A percentile compares a stretch with the other conserved stretches of the same genome.
Conservation (phyloP, 768 basidiomycete genomes). For the Lentinula edodes region DNA sequence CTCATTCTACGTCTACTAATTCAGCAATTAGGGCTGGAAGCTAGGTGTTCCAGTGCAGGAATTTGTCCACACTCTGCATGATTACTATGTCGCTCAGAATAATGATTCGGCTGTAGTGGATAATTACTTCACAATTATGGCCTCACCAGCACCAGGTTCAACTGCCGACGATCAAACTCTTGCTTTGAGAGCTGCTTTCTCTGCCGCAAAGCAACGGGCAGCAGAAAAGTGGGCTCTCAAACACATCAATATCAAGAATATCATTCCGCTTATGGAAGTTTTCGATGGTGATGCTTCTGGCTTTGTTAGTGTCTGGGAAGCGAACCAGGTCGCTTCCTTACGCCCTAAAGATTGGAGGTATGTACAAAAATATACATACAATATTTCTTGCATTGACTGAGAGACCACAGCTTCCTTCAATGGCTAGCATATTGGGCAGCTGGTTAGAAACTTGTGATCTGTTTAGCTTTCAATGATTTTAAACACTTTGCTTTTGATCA, state of each 20-base stretch:
- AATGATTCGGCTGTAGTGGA: neutral
- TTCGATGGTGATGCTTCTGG: conserved; percentile 1
- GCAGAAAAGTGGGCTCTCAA: conserved; percentile 3
- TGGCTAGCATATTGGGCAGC: conserved; percentile 5
- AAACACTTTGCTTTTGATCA: neutral
- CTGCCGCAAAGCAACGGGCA: neutral
- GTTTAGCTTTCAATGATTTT: neutral
- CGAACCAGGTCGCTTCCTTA: neutral
- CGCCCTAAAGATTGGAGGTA: conserved; percentile 1
- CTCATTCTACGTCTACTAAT: too few relatives aligned
- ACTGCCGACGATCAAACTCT: neutral
- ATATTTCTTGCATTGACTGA: neutral
- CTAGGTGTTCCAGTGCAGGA: neutral
- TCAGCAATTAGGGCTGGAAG: neutral
- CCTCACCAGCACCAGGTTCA: neutral
- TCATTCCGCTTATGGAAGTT: neutral
- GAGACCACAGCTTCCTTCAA: neutral
- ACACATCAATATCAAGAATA: conserved; percentile 1
- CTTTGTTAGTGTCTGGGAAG: conserved; percentile 2
- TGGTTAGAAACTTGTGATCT: neutral
- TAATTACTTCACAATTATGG: neutral
- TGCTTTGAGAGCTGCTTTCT: neutral
- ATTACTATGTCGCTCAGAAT: conserved; percentile 3
- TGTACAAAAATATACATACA: neutral
- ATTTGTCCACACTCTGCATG: conserved; percentile 4